Conservation (phyloP, 805 yeast species). For the Cyberlindnera subsufficiens region DNA sequence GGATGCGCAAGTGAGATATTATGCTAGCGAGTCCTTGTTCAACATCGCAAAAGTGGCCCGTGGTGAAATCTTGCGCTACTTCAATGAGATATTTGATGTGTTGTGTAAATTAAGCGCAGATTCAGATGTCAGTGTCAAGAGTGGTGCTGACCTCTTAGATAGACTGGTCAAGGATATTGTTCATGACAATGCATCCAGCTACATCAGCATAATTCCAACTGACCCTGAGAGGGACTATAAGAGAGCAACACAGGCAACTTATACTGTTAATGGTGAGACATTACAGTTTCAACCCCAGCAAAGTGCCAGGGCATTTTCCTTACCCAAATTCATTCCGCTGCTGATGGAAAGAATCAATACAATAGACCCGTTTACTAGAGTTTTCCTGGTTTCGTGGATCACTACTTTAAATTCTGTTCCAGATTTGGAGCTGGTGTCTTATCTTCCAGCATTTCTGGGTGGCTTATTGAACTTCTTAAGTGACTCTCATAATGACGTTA, state of each 20-base stretch:
- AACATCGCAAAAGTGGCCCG: constrained; percentile 95
- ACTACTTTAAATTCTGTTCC: constrained; percentile 91
- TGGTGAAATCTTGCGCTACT: constrained; percentile 86
- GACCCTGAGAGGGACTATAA: constrained; percentile 34
- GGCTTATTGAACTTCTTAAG: constrained; percentile 76
- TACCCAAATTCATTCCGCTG: constrained; percentile 87
- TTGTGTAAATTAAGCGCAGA: constrained; percentile 87
- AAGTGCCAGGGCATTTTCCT: constrained; percentile 67
- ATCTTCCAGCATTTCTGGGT: constrained; percentile 83
- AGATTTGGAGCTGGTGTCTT: constrained; percentile 79
- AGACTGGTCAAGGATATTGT: constrained; percentile 89
- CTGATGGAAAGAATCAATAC: constrained; percentile 87
- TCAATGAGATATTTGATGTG: constrained; percentile 93
- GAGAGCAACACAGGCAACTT: constrained; percentile 34
- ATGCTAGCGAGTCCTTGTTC: constrained; percentile 93
- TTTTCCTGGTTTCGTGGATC: constrained; percentile 91
- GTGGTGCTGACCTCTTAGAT: constrained; percentile 92
- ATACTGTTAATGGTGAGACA: constrained; percentile 54
- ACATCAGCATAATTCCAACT: constrained; percentile 64
- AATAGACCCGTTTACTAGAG: constrained; percentile 86
- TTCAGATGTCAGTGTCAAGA: constrained; percentile 84
- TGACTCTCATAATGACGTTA: constrained; percentile 80
- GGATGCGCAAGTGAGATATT: constrained; percentile 93
- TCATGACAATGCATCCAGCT: constrained; percentile 87
- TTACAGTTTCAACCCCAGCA: constrained; percentile 56